These are phyloP conservation scores for Zygoascus meyerae DNA, from an alignment of 1,139 yeast species.

Conservation along the genomic window DNA sequence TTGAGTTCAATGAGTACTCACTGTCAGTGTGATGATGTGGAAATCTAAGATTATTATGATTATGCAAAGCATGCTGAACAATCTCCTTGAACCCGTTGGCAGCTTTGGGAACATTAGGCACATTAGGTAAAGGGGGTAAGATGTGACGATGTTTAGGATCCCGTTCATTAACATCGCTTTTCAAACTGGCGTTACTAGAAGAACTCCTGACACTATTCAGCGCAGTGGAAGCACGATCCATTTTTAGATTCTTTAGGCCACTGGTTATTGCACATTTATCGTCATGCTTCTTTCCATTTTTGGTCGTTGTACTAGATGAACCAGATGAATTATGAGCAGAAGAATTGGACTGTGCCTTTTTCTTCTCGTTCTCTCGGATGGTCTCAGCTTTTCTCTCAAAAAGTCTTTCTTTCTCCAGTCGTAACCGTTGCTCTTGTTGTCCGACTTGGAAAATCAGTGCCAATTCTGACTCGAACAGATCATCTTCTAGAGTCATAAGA, in stretches of 20 bases:
- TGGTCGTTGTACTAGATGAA: conserved; percentile 2
- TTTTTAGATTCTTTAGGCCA: background rate
- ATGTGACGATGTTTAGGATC: background rate
- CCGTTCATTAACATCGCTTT: conserved; percentile 3
- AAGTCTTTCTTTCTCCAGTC: conserved; percentile 52
- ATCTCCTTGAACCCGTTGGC: conserved; percentile 10
- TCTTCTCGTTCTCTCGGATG: conserved; percentile 13
- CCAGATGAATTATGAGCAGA: conserved; percentile 1
- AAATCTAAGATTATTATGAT: conserved; percentile 2
- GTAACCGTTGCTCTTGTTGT: conserved; percentile 56
- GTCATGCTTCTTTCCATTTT: conserved; percentile 1
- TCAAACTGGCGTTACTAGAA: background rate
- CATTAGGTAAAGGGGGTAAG: background rate
- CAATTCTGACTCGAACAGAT: conserved; percentile 78
- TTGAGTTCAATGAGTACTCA: background rate
- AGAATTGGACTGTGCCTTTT: background rate
- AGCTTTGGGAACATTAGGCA: conserved; percentile 1
- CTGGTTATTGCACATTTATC: background rate
- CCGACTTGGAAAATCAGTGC: conserved; percentile 76
- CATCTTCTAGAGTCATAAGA: conserved; percentile 60
- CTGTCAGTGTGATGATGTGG: background rate
- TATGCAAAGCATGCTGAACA: conserved; percentile 16
- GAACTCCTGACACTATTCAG: no score
- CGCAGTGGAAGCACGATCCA: background rate
- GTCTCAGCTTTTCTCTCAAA: conserved; percentile 43